Base-by-base conservation (phyloP, 1,139 yeast genomes). In the Candida dubliniensis region DNA sequence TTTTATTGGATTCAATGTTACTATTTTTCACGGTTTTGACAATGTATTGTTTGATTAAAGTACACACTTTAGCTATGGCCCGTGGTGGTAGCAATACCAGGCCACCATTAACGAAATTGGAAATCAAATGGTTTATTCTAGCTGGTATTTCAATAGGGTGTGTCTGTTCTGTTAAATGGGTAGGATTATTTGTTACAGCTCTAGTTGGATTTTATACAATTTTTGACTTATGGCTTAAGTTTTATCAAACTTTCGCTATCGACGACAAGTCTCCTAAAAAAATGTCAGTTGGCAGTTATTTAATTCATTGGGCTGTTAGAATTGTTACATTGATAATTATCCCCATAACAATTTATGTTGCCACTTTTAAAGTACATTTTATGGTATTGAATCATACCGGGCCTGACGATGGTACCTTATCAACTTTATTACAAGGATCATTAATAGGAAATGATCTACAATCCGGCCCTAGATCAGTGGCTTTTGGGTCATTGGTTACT, bases 161-260 rank as follows among this genome's bases (percentile, higher is more conserved):
- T 63, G 98, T 91, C 11, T 84, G 91, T 54, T 82, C 96, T 41
- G 95, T 91, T 34, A 93, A 93, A 67, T 89, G 96, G 97, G 98
- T 93, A 15, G 99, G 99, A 4, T 66, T 91, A 40, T 90, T 93
- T 59, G 82, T 87, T 37, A 95, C 96, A 8, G 77, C 80, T 0
- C 68, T 91, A 23, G 87, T 91, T 43, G 99, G 99, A 1, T 52
- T 87, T n/a, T 93, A 90, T 68, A 86, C 90, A 3, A 64, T 87
- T 10, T 76, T 78, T 47, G 98, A 93, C 55, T 73, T 93, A 46
- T 74, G 83, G 69, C 71, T 83, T 54, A 81, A 83, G 57, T 76
- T 75, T 46, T 79, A 84, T 59, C 83, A 84, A 59, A 40, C 58
- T 18, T 18, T 18, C 5, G 23, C 23, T 18, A 18, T 18, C 5